phyloP scores from a whole-genome alignment of 2,329 filamentous ascomycete species.

The Claviceps digitariae region DNA sequence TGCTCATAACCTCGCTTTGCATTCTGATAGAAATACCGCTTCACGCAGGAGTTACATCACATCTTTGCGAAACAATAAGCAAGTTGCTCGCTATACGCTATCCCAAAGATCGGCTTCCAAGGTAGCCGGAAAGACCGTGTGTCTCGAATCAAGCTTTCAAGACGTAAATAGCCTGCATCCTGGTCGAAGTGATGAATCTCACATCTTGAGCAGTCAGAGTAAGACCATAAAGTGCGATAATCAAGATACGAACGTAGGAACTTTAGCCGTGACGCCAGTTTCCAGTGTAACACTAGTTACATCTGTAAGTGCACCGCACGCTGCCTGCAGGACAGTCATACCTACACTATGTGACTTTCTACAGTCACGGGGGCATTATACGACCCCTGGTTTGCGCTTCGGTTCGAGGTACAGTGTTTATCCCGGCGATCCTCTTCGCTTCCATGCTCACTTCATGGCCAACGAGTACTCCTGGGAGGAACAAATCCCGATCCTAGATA shows the following conservation, averaged over 20 bases:
- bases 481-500: constrained; percentile 67
- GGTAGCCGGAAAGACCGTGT: constrained; percentile 16
- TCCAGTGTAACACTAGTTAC: constrained; percentile 20
- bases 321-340: constrained; percentile 7
- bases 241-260: neutral
- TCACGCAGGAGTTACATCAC: constrained; percentile 51
- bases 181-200: neutral
- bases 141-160: constrained; percentile 4
- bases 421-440: constrained; percentile 84
- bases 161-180: neutral
- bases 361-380: constrained; percentile 67
- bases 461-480: constrained; percentile 81
- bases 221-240: neutral
- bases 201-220: neutral
- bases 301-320: constrained; percentile 5
- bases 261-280: constrained; percentile 17
- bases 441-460: constrained; percentile 87
- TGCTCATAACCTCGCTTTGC: constrained; percentile 53
- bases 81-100: constrained; percentile 25
- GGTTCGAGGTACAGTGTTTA: constrained; percentile 92
- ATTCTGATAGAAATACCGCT: constrained; percentile 34
- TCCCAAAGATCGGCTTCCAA: constrained; percentile 26
- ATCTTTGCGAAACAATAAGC: constrained; percentile 34
- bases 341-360: constrained; percentile 62
- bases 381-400: constrained; percentile 85